Conservation (phyloP, 2,329 filamentous ascomycete genomes). For the Catunica adiposa region DNA sequence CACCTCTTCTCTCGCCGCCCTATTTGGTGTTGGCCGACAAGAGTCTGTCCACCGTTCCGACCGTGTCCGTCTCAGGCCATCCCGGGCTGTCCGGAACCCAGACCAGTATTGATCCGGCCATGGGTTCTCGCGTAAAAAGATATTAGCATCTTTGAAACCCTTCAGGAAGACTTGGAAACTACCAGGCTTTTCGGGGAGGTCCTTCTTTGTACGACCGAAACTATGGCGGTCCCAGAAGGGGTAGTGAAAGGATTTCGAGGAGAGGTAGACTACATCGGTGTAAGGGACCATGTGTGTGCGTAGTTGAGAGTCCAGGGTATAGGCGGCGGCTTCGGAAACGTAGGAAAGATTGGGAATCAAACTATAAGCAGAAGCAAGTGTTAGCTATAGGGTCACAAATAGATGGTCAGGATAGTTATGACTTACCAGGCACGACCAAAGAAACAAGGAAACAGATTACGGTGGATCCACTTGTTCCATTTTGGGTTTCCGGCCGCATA, state of each 20-base stretch:
- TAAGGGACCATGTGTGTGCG: slow-evolving; percentile 89
- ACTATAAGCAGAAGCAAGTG: slow-evolving; percentile 22
- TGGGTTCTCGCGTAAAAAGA: slow-evolving; percentile 85
- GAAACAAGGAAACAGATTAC: slow-evolving; percentile 92
- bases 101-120: slow-evolving; percentile 82
- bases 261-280: slow-evolving; percentile 84
- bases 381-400: background rate
- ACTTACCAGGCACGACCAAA: slow-evolving; percentile 75
- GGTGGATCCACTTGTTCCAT: slow-evolving; percentile 99
- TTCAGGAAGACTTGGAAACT: slow-evolving; percentile 97
- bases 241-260: slow-evolving; percentile 95
- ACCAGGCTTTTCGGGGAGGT: slow-evolving; percentile 74
- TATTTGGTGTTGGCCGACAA: slow-evolving; percentile 50
- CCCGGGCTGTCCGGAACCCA: slow-evolving; percentile 47
- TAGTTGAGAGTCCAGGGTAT: slow-evolving; percentile 79
- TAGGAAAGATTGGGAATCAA: slow-evolving; percentile 96
- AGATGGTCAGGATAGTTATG: slow-evolving; percentile 1
- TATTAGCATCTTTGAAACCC: slow-evolving; percentile 90
- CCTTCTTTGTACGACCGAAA: slow-evolving; percentile 73
- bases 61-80: slow-evolving; percentile 45
- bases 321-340: slow-evolving; percentile 92
- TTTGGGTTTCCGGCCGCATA: slow-evolving; percentile 95
- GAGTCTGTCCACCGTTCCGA: slow-evolving; percentile 59
- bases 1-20: slow-evolving; percentile 19
- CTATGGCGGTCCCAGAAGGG: slow-evolving; percentile 91